phyloP scores from a whole-genome alignment of 2,329 filamentous ascomycete genomes.

The Aureobasidium sp. region DNA sequence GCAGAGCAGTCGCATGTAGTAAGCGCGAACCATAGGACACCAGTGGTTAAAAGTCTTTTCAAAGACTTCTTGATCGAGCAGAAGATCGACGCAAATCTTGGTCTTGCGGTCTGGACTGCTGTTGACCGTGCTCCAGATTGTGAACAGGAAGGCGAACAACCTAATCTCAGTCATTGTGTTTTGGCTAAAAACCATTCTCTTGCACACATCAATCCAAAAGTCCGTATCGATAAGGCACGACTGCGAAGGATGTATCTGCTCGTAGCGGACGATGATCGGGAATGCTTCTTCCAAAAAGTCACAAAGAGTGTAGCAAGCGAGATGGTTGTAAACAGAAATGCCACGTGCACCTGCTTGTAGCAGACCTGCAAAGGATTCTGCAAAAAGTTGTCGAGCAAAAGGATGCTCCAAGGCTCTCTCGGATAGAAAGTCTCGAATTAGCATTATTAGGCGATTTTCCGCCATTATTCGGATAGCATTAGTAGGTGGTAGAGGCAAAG shows the following conservation, averaged over 20 bases:
- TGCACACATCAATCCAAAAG: slow-evolving; percentile 78
- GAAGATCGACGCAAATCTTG: slow-evolving; percentile 61
- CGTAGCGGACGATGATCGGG: slow-evolving; percentile 56
- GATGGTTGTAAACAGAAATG: slow-evolving; percentile 72
- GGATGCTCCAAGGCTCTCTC: slow-evolving; percentile 47
- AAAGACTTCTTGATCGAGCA: slow-evolving; percentile 67
- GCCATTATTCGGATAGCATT: slow-evolving; percentile 74
- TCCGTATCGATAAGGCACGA: slow-evolving; percentile 59
- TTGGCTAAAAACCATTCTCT: slow-evolving; percentile 68
- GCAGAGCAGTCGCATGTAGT: slow-evolving; percentile 82
- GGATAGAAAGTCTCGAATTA: slow-evolving; percentile 71
- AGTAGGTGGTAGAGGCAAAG: slow-evolving; percentile 51
- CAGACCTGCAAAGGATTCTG: slow-evolving; percentile 62
- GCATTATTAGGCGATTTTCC: slow-evolving; percentile 76
- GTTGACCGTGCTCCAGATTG: slow-evolving; percentile 65
- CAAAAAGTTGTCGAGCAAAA: slow-evolving; percentile 59
- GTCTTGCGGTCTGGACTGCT: slow-evolving; percentile 59
- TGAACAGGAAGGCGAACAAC: slow-evolving; percentile 71
- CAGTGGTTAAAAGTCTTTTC: slow-evolving; percentile 82
- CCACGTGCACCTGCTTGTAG: slow-evolving; percentile 65
- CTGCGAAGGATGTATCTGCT: slow-evolving; percentile 32
- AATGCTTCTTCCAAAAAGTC: slow-evolving; percentile 82
- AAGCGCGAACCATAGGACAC: slow-evolving; percentile 91
- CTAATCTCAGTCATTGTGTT: slow-evolving; percentile 88
- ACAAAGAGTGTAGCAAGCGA: slow-evolving; percentile 79